Evolutionary conservation across 2,329 filamentous ascomycete genomes (phyloP), one percentile per base, ranked within the genome.

Genomic region (Trichoderma afroharzianum): DNA sequence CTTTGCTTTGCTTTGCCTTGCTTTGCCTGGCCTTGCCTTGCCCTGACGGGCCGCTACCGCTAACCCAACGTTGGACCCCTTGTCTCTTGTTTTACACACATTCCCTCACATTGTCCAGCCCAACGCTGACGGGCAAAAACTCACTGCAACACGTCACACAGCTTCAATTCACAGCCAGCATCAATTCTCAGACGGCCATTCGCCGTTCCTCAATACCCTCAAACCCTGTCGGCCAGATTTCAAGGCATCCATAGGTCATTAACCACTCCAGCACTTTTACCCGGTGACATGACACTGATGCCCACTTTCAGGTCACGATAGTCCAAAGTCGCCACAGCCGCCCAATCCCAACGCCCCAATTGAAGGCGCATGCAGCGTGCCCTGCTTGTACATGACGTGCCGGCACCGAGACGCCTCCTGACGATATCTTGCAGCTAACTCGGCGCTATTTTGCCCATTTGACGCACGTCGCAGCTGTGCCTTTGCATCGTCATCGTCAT

Each of bases 341-440:
- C 33, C 59, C 63, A 67, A 67, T 67, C 47, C 66, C 66, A 15
- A 55, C 66, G 36, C 26, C 7, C 55, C 66, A 68, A 68, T 68
- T 61, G 36, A 68, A 30, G 26, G 66, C 47, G 63, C 63, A 66
- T 66, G 63, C 47, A 55, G 43, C 26, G 53, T 43, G 64, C 50
- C 53, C 53, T 33, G 55, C 36, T 39, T 61, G 8, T 68, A 68
- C 36, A 68, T 68, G 55, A 68, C 55, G 55, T 68, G 33, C 66
- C 66, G 55, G 66, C 66, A 47, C 53, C 43, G 26, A 61, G 66
- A 61, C 66, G 55, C 66, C 66, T 59, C 36, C 66, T 61, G 66
- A 68, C 66, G 66, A 68, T 68, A 68, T 68, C 55, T 55, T 68
- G 66, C 66, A 68, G 32, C 61, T 57, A 9, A 9, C 9, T 64